phyloP scores from a whole-genome alignment of 2,329 filamentous ascomycete genomes.

The Fusarium veterinarium region DNA sequence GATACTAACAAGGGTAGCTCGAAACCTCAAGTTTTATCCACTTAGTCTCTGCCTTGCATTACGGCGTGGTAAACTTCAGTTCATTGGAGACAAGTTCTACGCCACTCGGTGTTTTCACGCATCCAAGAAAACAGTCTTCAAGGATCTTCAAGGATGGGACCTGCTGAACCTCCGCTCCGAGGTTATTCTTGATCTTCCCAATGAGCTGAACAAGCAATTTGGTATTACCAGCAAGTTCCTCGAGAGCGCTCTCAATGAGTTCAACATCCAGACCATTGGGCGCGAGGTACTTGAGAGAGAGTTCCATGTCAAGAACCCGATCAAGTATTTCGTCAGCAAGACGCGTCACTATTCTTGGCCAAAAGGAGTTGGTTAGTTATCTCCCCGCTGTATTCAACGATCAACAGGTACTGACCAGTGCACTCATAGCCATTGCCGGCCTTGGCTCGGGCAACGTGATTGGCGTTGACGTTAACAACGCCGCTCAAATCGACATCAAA shows the following conservation, averaged over 20 bases:
- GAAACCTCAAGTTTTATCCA: constrained; percentile 61
- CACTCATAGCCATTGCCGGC: constrained; percentile 53
- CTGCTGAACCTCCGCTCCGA: constrained; percentile 57
- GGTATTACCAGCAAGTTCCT: constrained; percentile 54
- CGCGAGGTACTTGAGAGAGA: constrained; percentile 52
- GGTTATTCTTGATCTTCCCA: constrained; percentile 54
- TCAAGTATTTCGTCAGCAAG: constrained; percentile 52
- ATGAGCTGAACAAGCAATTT: constrained; percentile 52
- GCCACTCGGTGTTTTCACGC: constrained; percentile 49
- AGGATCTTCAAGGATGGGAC: constrained; percentile 54
- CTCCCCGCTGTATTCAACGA: fast-evolving
- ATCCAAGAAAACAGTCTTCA: constrained; percentile 49
- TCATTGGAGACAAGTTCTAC: constrained; percentile 54
- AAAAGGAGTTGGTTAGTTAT: constrained; percentile 56
- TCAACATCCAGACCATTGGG: constrained; percentile 54
- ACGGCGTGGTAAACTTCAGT: constrained; percentile 51
- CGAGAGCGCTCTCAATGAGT: constrained; percentile 33
- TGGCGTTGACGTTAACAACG: constrained; percentile 54
- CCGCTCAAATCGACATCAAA: constrained; percentile 52
- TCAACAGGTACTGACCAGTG: fast-evolving
- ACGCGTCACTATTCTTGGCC: constrained; percentile 63
- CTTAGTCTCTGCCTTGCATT: constrained; percentile 51
- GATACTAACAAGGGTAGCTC: constrained; percentile 46
- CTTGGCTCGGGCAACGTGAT: constrained; percentile 57
- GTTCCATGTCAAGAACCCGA: constrained; percentile 47